phyloP scores from a whole-genome alignment of 2,329 filamentous ascomycete genomes.

The Leptosphaerulina australis region DNA sequence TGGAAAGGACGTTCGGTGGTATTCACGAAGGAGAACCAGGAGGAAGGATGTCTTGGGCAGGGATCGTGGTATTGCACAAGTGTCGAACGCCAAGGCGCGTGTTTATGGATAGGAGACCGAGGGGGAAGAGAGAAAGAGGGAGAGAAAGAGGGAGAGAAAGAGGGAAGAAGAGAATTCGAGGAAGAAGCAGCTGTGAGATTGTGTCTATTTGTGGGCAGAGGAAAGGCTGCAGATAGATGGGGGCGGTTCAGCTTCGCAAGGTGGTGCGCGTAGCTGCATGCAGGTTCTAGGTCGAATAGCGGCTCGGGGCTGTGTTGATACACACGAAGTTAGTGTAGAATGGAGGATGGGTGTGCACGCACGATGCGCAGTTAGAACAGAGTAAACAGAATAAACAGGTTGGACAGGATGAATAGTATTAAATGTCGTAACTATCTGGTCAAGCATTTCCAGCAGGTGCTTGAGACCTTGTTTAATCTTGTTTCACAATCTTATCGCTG shows the following conservation, averaged over 20 bases:
- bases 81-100: neutral
- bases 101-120: neutral
- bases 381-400: no score
- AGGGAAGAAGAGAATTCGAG: neutral
- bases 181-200: no score
- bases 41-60: conserved; percentile 15
- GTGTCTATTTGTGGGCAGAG: conserved; percentile 10
- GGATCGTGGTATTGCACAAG: conserved; percentile 8
- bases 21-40: conserved; percentile 19
- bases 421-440: no score
- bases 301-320: conserved; percentile 2
- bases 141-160: neutral
- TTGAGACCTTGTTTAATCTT: neutral
- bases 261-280: conserved; percentile 14
- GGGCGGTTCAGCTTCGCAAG: conserved; percentile 9
- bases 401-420: no score
- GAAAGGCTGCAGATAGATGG: conserved; percentile 18
- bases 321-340: neutral
- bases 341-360: no score
- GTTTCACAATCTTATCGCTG: conserved; percentile 5
- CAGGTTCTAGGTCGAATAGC: conserved; percentile 5
- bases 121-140: neutral
- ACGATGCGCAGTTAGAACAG: no score
- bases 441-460: neutral
- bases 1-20: conserved; percentile 18